phyloP scores from a whole-genome alignment of 805 yeast species.

The Lipomyces starkeyi region DNA sequence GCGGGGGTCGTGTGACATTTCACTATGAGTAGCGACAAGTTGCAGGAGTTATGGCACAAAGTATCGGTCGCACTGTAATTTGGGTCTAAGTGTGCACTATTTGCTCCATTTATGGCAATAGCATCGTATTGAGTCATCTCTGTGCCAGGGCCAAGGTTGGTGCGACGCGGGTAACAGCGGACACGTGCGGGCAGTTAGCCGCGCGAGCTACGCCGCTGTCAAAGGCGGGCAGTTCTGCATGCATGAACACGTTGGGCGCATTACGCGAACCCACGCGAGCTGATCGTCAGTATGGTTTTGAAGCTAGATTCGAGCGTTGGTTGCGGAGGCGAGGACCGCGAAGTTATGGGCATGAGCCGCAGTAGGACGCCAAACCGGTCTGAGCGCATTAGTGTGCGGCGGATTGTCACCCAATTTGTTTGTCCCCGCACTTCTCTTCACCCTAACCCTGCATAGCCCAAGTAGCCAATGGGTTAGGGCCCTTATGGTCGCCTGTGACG shows the following conservation, averaged over 20 bases:
- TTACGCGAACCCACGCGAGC: background rate
- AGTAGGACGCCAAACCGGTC: no score
- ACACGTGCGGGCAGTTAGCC: background rate
- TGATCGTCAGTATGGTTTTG: background rate
- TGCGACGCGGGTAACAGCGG: background rate
- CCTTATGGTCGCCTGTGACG: background rate
- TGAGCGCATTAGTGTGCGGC: background rate
- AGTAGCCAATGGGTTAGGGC: background rate
- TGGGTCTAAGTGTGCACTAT: background rate
- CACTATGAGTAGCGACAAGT: background rate
- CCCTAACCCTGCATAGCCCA: background rate
- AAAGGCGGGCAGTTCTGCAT: background rate
- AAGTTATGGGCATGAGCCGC: background rate
- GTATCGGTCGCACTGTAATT: background rate
- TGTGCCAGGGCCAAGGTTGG: background rate
- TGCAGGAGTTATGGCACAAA: background rate
- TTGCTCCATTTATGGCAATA: background rate
- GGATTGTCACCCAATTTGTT: background rate
- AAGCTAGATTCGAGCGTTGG: background rate
- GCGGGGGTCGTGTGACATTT: slow-evolving; percentile 12
- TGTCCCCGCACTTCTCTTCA: background rate
- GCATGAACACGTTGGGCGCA: background rate
- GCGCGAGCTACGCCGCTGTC: background rate
- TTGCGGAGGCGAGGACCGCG: background rate
- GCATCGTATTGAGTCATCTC: background rate